Conservation (phyloP, 208 protist species). For the Leptomonas seymouri region DNA sequence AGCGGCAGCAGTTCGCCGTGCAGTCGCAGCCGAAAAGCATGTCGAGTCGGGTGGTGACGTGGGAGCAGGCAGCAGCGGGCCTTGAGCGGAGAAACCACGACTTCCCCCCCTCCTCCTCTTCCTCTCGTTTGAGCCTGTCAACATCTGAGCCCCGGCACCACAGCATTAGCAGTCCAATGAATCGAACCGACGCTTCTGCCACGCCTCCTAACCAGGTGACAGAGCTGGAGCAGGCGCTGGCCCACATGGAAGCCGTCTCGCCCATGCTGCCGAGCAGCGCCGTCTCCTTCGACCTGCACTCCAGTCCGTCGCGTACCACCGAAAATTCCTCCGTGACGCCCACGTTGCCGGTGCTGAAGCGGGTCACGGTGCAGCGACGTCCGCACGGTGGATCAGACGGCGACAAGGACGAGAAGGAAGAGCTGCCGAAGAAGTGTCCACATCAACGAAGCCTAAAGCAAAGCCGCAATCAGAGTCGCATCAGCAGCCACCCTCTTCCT, state of each 20-base stretch:
- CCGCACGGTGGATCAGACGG: background rate
- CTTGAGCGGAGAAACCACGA: no score
- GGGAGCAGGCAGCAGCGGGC: background rate
- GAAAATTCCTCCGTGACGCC: slow-evolving; percentile 6
- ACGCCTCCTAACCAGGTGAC: slow-evolving; percentile 2
- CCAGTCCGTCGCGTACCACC: slow-evolving; percentile 2
- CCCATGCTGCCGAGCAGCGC: slow-evolving; percentile 28
- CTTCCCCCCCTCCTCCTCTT: background rate
- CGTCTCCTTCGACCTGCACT: slow-evolving; percentile 30
- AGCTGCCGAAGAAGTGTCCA: no score
- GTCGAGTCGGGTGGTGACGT: background rate
- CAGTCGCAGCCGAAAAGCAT: slow-evolving; percentile 22
- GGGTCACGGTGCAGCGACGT: slow-evolving; percentile 3
- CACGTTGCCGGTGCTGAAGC: slow-evolving; percentile 2
- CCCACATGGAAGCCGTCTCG: slow-evolving; percentile 31
- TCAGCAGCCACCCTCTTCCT: no score
- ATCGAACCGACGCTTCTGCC: background rate
- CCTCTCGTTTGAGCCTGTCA: background rate
- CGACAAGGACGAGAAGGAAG: background rate
- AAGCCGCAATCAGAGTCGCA: background rate
- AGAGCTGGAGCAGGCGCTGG: slow-evolving; percentile 28
- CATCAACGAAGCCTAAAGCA: background rate
- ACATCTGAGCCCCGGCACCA: background rate
- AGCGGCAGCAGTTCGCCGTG: slow-evolving; percentile 29
- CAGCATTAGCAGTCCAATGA: background rate